A percentile compares a stretch with the other conserved stretches of the same genome.
These are phyloP conservation scores for Myriangium duriaei DNA, from an alignment of 2,329 filamentous ascomycete species.

Conservation along the genomic window DNA sequence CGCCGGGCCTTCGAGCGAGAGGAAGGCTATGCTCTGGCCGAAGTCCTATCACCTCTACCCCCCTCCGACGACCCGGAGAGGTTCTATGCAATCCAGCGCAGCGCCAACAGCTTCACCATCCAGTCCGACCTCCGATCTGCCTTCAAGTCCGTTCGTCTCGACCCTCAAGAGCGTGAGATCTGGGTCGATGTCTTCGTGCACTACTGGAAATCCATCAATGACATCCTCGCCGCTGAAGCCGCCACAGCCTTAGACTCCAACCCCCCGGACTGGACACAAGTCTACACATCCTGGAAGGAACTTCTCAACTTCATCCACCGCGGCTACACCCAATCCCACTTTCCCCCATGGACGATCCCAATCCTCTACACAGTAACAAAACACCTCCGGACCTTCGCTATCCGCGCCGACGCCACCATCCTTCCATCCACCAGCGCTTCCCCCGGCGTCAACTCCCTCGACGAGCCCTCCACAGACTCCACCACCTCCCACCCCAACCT, in stretches of 20 bases:
- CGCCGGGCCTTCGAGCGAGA: conserved; percentile 50
- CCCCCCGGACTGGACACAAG: conserved; percentile 59
- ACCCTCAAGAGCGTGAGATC: conserved; percentile 38
- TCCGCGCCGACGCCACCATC: conserved; percentile 58
- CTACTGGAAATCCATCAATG: conserved; percentile 73
- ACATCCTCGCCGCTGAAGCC: conserved; percentile 56
- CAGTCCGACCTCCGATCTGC: conserved; percentile 58
- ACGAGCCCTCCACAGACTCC: not conserved
- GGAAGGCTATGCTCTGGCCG: conserved; percentile 62
- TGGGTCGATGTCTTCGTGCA: conserved; percentile 77
- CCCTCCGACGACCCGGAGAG: conserved; percentile 50
- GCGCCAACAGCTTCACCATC: conserved; percentile 53
- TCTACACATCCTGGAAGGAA: conserved; percentile 84
- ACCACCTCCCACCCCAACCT: conserved; percentile 39
- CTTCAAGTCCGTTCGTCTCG: conserved; percentile 49
- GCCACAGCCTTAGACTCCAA: conserved; percentile 26
- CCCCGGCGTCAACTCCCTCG: not conserved
- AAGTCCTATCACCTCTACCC: conserved; percentile 60
- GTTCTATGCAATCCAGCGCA: conserved; percentile 57
- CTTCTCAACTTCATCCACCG: conserved; percentile 63
- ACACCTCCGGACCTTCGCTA: conserved; percentile 76
- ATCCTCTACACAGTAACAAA: conserved; percentile 80
- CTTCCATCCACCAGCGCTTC: not conserved
- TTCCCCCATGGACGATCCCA: conserved; percentile 86
- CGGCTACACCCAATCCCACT: conserved; percentile 63